phyloP scores from a whole-genome alignment of 306 rosid genomes.

The Malus domestica region DNA sequence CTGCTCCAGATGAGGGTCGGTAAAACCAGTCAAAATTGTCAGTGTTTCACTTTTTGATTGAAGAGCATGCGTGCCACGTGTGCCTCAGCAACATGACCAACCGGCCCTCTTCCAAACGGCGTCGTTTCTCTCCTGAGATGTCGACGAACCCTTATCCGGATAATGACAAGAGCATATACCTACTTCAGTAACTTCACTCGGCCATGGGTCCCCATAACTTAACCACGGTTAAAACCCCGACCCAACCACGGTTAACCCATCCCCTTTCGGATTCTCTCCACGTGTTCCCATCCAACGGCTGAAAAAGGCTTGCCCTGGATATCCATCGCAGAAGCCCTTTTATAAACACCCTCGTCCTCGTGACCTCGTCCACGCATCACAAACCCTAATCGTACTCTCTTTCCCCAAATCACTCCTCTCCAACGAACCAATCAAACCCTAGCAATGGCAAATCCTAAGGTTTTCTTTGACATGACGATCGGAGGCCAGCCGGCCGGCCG shows the following conservation, averaged over 20 bases:
- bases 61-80: neutral
- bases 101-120: conserved; percentile 14
- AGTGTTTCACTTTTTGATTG: neutral
- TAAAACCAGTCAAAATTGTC: neutral
- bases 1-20: neutral
- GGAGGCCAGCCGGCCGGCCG: conserved; percentile 64
- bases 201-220: conserved; percentile 30
- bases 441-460: conserved; percentile 61
- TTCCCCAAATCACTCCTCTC: neutral
- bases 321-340: conserved; percentile 8
- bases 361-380: neutral
- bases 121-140: conserved; percentile 14
- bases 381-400: neutral
- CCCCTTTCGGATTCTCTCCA: conserved; percentile 9
- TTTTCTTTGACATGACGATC: conserved; percentile 66
- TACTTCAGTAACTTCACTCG: neutral
- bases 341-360: conserved; percentile 17
- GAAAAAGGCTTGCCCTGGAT: neutral
- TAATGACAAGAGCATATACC: conserved; percentile 23
- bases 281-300: conserved; percentile 47
- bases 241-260: conserved; percentile 34
- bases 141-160: conserved; percentile 5
- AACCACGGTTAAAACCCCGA: conserved; percentile 36
- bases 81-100: neutral
- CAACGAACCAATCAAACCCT: neutral